A percentile compares a stretch with the other conserved stretches of the same genome.
These are phyloP conservation scores for Penicillium sp. DNA, from an alignment of 2,329 filamentous ascomycete species.

Conservation along the genomic window DNA sequence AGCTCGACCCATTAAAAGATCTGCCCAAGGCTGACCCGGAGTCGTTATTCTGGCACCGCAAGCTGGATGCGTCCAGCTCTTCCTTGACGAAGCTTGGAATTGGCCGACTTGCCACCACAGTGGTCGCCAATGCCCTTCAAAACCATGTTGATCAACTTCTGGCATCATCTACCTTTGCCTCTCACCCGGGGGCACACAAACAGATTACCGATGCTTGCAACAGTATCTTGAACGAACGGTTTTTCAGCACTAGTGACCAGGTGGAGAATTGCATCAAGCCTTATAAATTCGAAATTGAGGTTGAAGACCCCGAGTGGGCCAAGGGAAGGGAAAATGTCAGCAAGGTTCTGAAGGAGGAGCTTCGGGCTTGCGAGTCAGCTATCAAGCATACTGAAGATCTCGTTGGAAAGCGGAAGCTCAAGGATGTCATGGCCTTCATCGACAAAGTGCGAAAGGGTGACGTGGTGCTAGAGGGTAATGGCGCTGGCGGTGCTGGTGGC, in stretches of 20 bases:
- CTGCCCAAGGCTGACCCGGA: conserved; percentile 84
- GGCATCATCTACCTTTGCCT: conserved; percentile 78
- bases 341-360: conserved; percentile 80
- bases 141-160: conserved; percentile 80
- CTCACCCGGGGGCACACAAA: conserved; percentile 88
- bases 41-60: conserved; percentile 88
- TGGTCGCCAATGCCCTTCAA: conserved; percentile 87
- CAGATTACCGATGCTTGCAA: conserved; percentile 92
- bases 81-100: conserved; percentile 93
- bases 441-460: conserved; percentile 89
- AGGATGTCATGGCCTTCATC: conserved; percentile 87
- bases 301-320: conserved; percentile 87
- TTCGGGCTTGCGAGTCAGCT: conserved; percentile 80
- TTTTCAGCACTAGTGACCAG: conserved; percentile 96
- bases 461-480: conserved; percentile 80
- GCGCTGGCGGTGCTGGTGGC: conserved; percentile 82
- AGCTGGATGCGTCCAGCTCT: conserved; percentile 89
- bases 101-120: conserved; percentile 86
- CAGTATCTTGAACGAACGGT: conserved; percentile 87
- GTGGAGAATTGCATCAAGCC: conserved; percentile 99
- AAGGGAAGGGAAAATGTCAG: conserved; percentile 83
- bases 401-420: conserved; percentile 81
- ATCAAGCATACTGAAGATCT: conserved; percentile 73
- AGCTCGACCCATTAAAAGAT: conserved; percentile 73
- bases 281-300: conserved; percentile 96